Evolutionary conservation across 345 rosid genomes (phyloP).

Genomic region (Eucalyptus cladocalyx): DNA sequence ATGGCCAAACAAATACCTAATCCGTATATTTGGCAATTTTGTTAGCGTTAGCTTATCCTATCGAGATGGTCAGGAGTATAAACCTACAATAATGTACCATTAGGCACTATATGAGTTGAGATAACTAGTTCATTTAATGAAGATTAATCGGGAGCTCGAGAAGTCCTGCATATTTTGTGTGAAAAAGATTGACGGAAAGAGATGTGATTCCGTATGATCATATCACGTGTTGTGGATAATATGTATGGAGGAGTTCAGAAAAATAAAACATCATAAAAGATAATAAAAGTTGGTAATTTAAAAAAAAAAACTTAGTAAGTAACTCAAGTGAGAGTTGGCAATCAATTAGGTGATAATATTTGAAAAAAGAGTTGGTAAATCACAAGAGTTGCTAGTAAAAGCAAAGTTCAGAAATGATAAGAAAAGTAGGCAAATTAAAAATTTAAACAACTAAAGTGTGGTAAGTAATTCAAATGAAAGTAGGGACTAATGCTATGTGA

Average conservation of each 20-base stretch:
- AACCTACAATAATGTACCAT: background rate
- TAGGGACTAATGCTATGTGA: background rate
- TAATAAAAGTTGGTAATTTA: background rate
- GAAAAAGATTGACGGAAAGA: background rate
- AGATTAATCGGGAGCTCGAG: background rate
- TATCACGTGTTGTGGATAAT: background rate
- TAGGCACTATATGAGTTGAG: background rate
- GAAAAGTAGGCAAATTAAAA: background rate
- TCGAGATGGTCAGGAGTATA: background rate
- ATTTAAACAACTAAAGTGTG: too few relatives aligned
- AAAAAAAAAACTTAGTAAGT: background rate
- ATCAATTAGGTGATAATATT: background rate
- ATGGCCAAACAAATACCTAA: background rate
- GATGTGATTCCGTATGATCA: background rate
- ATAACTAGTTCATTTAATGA: background rate
- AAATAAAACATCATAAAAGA: background rate
- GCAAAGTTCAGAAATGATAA: background rate
- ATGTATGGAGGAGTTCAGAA: background rate
- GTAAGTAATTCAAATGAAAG: background rate
- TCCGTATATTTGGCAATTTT: background rate
- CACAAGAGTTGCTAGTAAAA: background rate
- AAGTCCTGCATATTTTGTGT: background rate
- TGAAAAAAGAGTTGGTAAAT: background rate
- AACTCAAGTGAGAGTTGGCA: background rate
- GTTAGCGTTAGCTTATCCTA: background rate